These are phyloP conservation scores for Vaccinium corymbosum DNA, from an alignment of 148 eudicot genomes.

Conservation along the genomic window DNA sequence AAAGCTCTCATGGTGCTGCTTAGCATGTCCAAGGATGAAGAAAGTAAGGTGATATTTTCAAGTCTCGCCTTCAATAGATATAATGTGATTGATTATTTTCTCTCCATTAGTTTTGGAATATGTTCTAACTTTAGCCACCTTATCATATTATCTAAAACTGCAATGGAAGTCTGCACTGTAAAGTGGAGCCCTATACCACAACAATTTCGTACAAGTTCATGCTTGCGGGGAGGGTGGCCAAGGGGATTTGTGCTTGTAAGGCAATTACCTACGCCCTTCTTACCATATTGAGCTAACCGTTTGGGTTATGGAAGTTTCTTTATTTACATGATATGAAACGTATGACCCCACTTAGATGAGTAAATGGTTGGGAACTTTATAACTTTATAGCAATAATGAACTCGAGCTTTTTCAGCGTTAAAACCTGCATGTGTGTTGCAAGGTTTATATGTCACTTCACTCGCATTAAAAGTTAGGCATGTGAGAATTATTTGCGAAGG, in stretches of 20 bases:
- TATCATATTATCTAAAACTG: background rate
- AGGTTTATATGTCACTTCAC: background rate
- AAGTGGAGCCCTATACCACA: background rate
- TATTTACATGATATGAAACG: background rate
- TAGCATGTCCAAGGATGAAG: constrained; percentile 63
- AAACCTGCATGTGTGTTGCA: background rate
- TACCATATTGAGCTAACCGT: background rate
- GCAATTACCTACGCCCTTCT: background rate
- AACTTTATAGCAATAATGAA: background rate
- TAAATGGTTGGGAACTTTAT: background rate
- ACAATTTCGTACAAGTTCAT: background rate
- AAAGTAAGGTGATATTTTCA: constrained; percentile 50
- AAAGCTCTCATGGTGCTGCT: constrained; percentile 58
- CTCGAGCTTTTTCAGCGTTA: background rate
- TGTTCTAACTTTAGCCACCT: background rate
- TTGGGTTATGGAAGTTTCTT: background rate
- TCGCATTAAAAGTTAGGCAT: background rate
- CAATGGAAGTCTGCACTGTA: background rate
- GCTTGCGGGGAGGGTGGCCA: background rate
- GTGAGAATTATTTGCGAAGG: background rate
- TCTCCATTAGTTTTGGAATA: background rate
- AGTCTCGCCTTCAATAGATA: background rate
- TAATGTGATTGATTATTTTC: background rate
- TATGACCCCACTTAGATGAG: constrained; percentile 3
- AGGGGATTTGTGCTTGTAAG: background rate